Base-by-base conservation (phyloP, 345 rosid species). In the Dipteronia dyeriana region DNA sequence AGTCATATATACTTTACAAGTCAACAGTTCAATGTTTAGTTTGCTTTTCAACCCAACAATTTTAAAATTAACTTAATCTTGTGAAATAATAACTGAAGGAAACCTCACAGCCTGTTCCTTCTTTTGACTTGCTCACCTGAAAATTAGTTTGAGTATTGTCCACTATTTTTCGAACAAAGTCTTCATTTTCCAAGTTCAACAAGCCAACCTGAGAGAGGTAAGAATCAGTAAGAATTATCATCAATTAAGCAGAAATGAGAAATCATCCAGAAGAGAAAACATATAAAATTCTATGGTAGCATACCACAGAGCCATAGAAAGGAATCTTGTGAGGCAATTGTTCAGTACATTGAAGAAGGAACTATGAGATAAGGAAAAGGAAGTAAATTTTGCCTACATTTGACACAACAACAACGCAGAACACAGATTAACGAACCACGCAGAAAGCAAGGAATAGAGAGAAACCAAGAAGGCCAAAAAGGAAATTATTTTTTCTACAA, bases 251-350 rank as follows among this genome's bases (percentile, higher is more conserved):
- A 4, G 16, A 34, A 34, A 34, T 34, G 38, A 4, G 11, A 43
- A 23, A 26, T 38, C 5, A 45, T 7, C 53, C 31, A 45, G 3
- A 2, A 7, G 6, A 13, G 25, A 16, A 76, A 67, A 39, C 41
- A 53, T 65, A 66, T 20, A 54, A 22, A 39, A 38, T 12, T 14
- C 41, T 39, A 70, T 12, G 17, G 75, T 81, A 71, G 73, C 92
- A 41, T 90, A 92, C 98, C 99, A 92, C 68, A 73, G 99, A 87
- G 39, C 91, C 95, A 72, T 92, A 94, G 39, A 96, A 77, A 63
- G 99, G 95, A 89, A 88, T 86, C 88, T 94, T 94, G 87, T 94
- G 98, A 81, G 99, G 98, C 88, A 94, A 87, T 72, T 94, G 95
- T 70, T 90, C 91, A 8, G 94, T 91, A 70, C 98, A 96, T 63